A percentile compares a stretch with the other conserved stretches of the same genome.
Conservation (phyloP, 73 alveolate species). For the Loxodes magnus region DNA sequence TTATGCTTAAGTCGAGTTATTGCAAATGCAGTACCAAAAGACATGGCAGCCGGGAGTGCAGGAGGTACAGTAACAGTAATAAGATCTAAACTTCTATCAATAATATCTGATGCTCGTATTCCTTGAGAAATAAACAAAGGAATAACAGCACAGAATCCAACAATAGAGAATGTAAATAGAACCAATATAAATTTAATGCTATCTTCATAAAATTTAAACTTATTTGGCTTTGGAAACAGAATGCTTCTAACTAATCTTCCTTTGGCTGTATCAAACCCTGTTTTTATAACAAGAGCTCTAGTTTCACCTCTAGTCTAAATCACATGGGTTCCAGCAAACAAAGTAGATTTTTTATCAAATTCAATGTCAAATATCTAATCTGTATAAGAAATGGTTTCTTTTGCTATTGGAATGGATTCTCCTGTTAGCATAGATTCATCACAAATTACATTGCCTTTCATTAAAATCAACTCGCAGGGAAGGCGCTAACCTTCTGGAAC, state of each 20-base stretch:
- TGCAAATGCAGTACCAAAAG: constrained; percentile 42
- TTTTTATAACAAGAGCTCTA: constrained; percentile 53
- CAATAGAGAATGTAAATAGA: constrained; percentile 61
- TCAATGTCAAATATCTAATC: neutral
- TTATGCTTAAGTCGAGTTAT: constrained; percentile 53
- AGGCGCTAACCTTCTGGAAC: constrained; percentile 57
- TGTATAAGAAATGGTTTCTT: constrained; percentile 56
- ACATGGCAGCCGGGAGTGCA: constrained; percentile 55
- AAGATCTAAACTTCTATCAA: constrained; percentile 29
- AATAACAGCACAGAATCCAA: constrained; percentile 32
- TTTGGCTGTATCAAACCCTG: constrained; percentile 78
- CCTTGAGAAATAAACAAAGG: neutral
- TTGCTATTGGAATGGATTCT: constrained; percentile 83
- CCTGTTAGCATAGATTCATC: constrained; percentile 95
- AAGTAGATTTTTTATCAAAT: neutral
- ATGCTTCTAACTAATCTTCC: constrained; percentile 82
- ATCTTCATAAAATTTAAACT: constrained; percentile 77
- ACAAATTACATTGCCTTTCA: constrained; percentile 39
- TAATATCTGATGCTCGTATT: neutral
- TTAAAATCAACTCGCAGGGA: constrained; percentile 78
- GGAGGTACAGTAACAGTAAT: constrained; percentile 77
- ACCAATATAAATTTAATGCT: constrained; percentile 69
- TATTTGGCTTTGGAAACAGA: constrained; percentile 63
- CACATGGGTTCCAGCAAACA: constrained; percentile 71
- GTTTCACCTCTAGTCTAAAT: constrained; percentile 46